These are phyloP conservation scores for Erythrobasidium yunnanense DNA, from an alignment of 768 basidiomycete genomes.

Conservation along the genomic window DNA sequence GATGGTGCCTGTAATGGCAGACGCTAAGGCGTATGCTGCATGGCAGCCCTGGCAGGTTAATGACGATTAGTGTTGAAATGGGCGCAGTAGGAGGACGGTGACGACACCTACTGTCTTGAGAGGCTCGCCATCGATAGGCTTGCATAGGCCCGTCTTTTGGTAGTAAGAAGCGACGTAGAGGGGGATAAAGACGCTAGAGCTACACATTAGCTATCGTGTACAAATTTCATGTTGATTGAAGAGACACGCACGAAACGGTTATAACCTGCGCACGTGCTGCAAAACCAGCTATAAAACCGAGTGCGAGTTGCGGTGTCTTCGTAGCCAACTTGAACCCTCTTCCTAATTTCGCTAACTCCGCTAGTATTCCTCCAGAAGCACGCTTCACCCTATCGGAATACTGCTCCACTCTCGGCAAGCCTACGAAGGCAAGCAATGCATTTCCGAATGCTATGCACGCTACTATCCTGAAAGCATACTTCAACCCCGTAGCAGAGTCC, in stretches of 20 bases:
- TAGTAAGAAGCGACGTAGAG: slow-evolving; percentile 16
- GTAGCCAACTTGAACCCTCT: slow-evolving; percentile 4
- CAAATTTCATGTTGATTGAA: no score
- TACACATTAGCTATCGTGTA: no score
- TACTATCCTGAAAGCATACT: background rate
- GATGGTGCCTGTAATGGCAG: slow-evolving; percentile 19
- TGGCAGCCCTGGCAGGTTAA: slow-evolving; percentile 12
- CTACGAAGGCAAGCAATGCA: background rate
- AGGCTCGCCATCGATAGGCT: background rate
- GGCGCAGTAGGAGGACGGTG: no score
- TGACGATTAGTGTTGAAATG: no score
- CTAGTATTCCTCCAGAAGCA: background rate
- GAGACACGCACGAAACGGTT: slow-evolving; percentile 9
- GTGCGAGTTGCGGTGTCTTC: background rate
- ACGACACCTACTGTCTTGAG: no score
- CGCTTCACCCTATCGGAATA: background rate
- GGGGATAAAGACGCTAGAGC: slow-evolving; percentile 8
- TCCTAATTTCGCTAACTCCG: background rate
- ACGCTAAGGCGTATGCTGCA: slow-evolving; percentile 16
- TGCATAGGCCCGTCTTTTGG: background rate
- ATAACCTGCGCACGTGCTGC: slow-evolving; percentile 22
- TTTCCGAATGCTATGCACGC: slow-evolving; percentile 6
- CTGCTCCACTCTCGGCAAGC: background rate
- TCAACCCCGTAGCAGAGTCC: background rate
- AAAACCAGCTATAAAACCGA: slow-evolving; percentile 13